Evolutionary conservation across 2,329 filamentous ascomycete species (phyloP).

Genomic region (Paecilomyces fulvus): DNA sequence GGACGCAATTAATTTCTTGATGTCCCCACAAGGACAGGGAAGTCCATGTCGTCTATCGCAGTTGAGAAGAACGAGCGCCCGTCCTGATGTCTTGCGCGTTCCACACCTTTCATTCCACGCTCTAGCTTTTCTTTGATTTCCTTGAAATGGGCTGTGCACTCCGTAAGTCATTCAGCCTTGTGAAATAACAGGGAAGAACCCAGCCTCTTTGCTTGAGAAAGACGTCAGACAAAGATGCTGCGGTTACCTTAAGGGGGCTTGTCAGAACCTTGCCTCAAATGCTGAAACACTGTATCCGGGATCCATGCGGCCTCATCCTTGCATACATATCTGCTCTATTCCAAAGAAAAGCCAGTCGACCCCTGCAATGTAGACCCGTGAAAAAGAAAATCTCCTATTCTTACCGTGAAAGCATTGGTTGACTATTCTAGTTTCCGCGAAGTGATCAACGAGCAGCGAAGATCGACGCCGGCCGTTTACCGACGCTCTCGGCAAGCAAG

Average conservation of each 20-base stretch:
- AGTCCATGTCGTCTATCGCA: neutral
- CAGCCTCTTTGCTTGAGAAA: neutral
- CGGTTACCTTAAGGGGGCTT: neutral
- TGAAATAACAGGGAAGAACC: neutral
- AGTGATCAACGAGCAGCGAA: neutral
- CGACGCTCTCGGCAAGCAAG: neutral
- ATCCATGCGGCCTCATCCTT: neutral
- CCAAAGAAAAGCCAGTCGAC: neutral
- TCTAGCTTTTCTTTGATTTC: neutral
- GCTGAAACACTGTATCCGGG: neutral
- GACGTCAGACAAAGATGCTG: neutral
- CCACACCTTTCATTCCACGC: neutral
- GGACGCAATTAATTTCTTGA: neutral
- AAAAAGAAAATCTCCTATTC: neutral
- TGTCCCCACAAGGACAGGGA: neutral
- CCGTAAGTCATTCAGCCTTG: neutral
- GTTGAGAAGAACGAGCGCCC: neutral
- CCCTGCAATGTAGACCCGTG: neutral
- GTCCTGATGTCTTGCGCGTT: neutral
- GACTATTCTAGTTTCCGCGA: neutral
- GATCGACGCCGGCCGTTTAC: neutral
- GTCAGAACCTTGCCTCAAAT: neutral
- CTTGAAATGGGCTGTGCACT: neutral
- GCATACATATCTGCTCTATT: neutral
- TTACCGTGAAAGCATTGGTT: neutral